Evolutionary conservation across 176 grass and related monocot species (phyloP), one percentile per base, ranked within the genome.

Genomic region (Aegilops bicornis): DNA sequence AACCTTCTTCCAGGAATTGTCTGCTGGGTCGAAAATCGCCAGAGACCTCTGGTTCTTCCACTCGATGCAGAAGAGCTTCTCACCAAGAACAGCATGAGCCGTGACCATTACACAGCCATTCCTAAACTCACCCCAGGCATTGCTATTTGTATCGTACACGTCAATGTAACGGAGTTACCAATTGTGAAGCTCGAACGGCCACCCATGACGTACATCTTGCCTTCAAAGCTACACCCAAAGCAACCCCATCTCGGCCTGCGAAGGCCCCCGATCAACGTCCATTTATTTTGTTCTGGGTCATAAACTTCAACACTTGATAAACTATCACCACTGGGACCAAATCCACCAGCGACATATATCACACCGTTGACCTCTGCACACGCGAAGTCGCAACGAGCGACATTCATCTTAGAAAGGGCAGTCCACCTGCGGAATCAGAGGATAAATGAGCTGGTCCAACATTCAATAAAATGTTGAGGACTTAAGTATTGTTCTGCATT

Each of bases 31-130:
- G 58, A 98, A 98, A 64, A 98, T 91, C 0, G 90, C 72, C 12
- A 95, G 56, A 69, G 85, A 91, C 64, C 96, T 90, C 76, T 98
- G 96, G 62, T 95, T 91, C 80, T 92, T 93, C 96, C 96, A 98
- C 72, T 95, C 91, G 3, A 95, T 88, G 79, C 96, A 98, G 79
- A 95, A 94, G 27, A 98, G 89, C 42, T 83, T 98, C 25, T 88
- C 82, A 1, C 79, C 86, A 27, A 98, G 80, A 43, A 91, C 88
- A 3, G 91, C 91, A 76, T 98, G 90, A 19, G 96, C 74, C 0
- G 91, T 95, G 70, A 95, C 91, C 96, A 98, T 95, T 66, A 98
- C 96, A 14, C 96, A 95, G 13, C 96, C 93, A 5, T 95, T 98
- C 79, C 86, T 98, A 75, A 94, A 79, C 70, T 94, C 88, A 8